These are phyloP conservation scores for Apostasia ramifera DNA, from an alignment of 106 monocot species.

Conservation along the genomic window DNA sequence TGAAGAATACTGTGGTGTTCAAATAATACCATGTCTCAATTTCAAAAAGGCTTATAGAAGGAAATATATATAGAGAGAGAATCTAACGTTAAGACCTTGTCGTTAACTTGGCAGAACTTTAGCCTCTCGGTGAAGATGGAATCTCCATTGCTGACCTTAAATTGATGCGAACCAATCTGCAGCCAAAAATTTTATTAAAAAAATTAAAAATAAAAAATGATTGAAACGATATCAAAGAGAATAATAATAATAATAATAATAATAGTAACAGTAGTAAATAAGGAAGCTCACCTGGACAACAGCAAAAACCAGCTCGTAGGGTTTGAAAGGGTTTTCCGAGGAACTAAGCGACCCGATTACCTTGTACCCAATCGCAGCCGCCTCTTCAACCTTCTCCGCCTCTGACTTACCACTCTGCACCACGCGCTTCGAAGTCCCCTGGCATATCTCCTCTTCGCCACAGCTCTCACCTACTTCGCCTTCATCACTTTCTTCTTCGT, in stretches of 20 bases:
- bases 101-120: conserved; percentile 85
- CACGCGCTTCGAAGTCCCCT: conserved; percentile 4
- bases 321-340: conserved; percentile 79
- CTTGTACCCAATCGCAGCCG: conserved; percentile 68
- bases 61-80: too few relatives aligned
- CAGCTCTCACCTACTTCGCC: conserved; percentile 22
- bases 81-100: conserved; percentile 39
- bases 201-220: not conserved
- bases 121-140: conserved; percentile 80
- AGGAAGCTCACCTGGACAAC: conserved; percentile 60
- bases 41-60: too few relatives aligned
- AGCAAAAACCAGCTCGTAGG: conserved; percentile 72
- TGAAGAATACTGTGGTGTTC: too few relatives aligned
- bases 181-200: not conserved
- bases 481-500: conserved; percentile 19
- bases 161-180: conserved; percentile 95
- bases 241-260: not conserved
- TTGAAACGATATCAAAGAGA: not conserved
- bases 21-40: too few relatives aligned
- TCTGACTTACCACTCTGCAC: conserved; percentile 49
- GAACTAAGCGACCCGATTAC: conserved; percentile 65
- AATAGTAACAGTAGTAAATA: not conserved
- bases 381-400: conserved; percentile 63
- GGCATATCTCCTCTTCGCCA: conserved; percentile 26
- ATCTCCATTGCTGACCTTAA: conserved; percentile 97